Evolutionary conservation across 805 yeast genomes (phyloP).

Genomic region (Yamadazyma insecticola): DNA sequence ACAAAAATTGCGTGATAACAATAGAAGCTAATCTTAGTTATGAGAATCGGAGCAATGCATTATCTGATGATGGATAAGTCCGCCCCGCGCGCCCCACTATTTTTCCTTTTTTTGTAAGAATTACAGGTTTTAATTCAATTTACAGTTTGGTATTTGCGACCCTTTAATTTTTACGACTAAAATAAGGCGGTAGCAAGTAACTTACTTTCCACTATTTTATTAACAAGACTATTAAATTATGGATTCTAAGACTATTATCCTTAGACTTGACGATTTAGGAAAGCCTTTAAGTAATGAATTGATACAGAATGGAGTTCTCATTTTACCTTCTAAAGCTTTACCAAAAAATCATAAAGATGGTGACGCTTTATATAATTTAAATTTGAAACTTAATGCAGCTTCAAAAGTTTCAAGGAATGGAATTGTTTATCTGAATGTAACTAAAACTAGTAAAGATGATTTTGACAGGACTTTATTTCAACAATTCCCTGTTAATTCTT

Average conservation of each 20-base stretch:
- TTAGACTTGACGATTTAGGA: constrained; percentile 45
- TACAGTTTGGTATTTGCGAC: too few relatives aligned
- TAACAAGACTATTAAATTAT: too few relatives aligned
- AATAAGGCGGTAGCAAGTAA: too few relatives aligned
- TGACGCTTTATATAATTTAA: constrained; percentile 46
- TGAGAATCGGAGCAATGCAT: too few relatives aligned
- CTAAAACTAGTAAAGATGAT: constrained; percentile 33
- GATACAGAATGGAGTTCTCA: constrained; percentile 44
- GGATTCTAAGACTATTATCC: constrained; percentile 28
- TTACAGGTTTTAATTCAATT: too few relatives aligned
- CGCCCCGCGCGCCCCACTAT: too few relatives aligned
- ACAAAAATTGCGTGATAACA: too few relatives aligned
- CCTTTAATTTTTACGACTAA: too few relatives aligned
- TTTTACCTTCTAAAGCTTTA: constrained; percentile 44
- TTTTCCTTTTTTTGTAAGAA: too few relatives aligned
- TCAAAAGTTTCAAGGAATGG: constrained; percentile 70
- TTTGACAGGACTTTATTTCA: constrained; percentile 59
- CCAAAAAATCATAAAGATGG: constrained; percentile 25
- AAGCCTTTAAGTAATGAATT: constrained; percentile 37
- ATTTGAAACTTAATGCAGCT: constrained; percentile 70
- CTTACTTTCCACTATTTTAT: too few relatives aligned
- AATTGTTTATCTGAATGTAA: constrained; percentile 68
- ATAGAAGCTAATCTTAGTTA: too few relatives aligned
- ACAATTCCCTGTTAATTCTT: constrained; percentile 45
- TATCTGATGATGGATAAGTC: too few relatives aligned